A percentile compares a stretch with the other conserved stretches of the same genome.
phyloP scores from a whole-genome alignment of 257 asterid genomes.

The Cinchona pubescens region DNA sequence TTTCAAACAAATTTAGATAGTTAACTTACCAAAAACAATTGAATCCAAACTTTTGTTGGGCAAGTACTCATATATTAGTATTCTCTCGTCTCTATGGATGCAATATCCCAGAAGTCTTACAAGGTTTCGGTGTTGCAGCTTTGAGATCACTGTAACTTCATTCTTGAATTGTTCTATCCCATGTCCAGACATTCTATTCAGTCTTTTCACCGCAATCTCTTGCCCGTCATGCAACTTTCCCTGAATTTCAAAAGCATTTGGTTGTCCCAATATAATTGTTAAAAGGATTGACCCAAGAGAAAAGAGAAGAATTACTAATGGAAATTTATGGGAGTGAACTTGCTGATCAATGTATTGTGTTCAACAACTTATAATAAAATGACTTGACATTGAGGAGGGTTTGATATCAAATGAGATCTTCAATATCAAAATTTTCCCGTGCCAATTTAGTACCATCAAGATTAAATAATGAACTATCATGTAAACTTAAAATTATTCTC shows the following conservation, averaged over 20 bases:
- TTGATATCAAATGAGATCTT: too few relatives aligned
- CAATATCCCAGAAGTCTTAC: conserved; percentile 4
- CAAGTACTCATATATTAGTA: not conserved
- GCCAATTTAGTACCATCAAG: too few relatives aligned
- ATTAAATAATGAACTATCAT: too few relatives aligned
- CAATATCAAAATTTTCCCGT: too few relatives aligned
- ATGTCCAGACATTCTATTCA: not conserved
- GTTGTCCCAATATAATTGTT: too few relatives aligned
- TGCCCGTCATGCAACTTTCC: not conserved
- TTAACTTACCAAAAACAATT: conserved; percentile 2
- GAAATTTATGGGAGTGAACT: not conserved
- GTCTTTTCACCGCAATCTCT: conserved; percentile 10
- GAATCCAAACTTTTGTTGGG: not conserved
- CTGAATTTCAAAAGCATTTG: not conserved
- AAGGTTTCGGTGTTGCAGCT: not conserved
- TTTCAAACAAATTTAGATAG: not conserved
- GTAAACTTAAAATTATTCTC: too few relatives aligned
- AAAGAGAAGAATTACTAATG: too few relatives aligned
- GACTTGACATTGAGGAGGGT: too few relatives aligned
- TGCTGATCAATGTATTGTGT: not conserved
- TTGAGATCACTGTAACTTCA: not conserved
- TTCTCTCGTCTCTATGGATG: not conserved
- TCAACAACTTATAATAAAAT: too few relatives aligned
- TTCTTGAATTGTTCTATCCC: conserved; percentile 1
- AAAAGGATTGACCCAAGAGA: too few relatives aligned